A percentile compares a stretch with the other conserved stretches of the same genome.
Conservation (phyloP, 768 basidiomycete genomes). For the Gelatoporia subvermispora region DNA sequence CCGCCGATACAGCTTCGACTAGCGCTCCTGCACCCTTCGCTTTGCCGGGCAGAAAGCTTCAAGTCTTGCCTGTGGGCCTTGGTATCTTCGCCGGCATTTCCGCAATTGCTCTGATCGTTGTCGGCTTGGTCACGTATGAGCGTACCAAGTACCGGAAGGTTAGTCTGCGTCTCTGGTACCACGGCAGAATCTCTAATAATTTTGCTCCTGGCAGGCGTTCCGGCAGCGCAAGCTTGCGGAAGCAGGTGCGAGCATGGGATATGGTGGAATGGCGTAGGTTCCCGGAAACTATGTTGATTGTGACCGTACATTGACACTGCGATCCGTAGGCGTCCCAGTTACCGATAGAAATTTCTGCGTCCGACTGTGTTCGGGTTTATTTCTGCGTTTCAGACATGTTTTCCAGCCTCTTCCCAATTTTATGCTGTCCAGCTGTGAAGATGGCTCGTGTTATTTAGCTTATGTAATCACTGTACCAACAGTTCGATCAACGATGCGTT, state of each 20-base stretch:
- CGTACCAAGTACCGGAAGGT: slow-evolving; percentile 85
- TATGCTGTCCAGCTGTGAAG: too few relatives aligned
- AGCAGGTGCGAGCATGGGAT: slow-evolving; percentile 51
- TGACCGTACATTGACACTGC: too few relatives aligned
- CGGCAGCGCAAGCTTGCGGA: slow-evolving; percentile 70
- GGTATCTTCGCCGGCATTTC: slow-evolving; percentile 84
- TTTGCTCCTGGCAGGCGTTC: slow-evolving; percentile 49
- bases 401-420: too few relatives aligned
- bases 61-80: slow-evolving; percentile 78
- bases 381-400: too few relatives aligned
- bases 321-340: slow-evolving; percentile 12
- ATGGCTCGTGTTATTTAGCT: too few relatives aligned
- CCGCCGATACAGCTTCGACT: slow-evolving; percentile 23
- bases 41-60: slow-evolving; percentile 68
- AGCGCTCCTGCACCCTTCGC: slow-evolving; percentile 39
- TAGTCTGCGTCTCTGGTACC: slow-evolving; percentile 18
- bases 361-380: too few relatives aligned
- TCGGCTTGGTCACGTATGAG: slow-evolving; percentile 83
- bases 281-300: neutral
- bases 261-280: slow-evolving; percentile 46
- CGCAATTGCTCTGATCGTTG: slow-evolving; percentile 74
- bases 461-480: too few relatives aligned
- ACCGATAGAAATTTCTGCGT: neutral
- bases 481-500: too few relatives aligned
- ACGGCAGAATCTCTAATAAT: neutral